Conservation (phyloP, 2,329 filamentous ascomycete genomes). For the Colletotrichum sp. region DNA sequence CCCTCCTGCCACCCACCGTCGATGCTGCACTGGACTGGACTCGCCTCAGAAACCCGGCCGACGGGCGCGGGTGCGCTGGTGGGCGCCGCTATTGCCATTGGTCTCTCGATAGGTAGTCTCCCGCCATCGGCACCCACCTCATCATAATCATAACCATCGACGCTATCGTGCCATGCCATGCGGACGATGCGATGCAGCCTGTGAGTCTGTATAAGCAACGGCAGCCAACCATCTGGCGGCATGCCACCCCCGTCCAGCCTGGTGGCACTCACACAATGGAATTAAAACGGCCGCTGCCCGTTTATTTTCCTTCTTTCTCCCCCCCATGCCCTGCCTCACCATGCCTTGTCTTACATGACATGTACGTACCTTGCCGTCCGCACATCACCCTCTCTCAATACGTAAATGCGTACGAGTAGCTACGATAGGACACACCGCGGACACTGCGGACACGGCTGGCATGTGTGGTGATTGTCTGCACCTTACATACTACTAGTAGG, state of each 20-base stretch:
- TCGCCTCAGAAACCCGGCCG: not conserved
- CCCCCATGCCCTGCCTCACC: not conserved
- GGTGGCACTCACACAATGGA: not conserved
- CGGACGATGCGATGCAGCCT: not conserved
- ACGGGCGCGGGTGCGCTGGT: not conserved
- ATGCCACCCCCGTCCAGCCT: not conserved
- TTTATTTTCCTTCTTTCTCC: not conserved
- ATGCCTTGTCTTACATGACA: conserved; percentile 1
- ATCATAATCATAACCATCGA: not conserved
- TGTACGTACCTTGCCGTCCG: not conserved
- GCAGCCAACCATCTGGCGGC: not conserved
- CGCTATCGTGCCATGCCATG: not conserved
- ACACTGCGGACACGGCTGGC: not conserved
- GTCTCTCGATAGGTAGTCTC: not conserved
- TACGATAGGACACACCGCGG: not conserved
- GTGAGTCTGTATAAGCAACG: not conserved
- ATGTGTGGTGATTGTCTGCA: not conserved
- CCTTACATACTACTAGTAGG: not conserved
- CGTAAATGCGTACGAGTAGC: not conserved
- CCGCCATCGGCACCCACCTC: not conserved
- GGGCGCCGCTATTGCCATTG: not conserved
- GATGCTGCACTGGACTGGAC: no score
- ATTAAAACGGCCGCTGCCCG: not conserved
- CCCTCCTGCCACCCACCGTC: no score
- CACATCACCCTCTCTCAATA: not conserved